These are phyloP conservation scores for Cutaneotrichosporon sp. DNA, from an alignment of 1,284 basidiomycete genomes.

Conservation along the genomic window DNA sequence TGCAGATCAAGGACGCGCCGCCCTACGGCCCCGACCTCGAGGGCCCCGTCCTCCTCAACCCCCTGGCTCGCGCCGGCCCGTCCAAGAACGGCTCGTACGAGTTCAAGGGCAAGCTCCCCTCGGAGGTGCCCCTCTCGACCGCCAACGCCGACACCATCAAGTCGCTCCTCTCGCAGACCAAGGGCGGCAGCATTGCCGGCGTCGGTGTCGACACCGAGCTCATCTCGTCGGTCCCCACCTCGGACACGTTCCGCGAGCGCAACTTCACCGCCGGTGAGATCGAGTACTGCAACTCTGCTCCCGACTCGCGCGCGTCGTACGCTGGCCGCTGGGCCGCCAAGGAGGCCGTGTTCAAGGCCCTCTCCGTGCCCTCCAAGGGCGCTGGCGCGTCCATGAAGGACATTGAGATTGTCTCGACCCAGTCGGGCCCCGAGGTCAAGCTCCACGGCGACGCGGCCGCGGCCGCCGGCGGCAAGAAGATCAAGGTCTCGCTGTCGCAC, in stretches of 20 bases:
- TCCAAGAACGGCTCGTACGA: conserved; percentile 84
- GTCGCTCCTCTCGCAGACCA: conserved; percentile 53
- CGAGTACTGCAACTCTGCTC: conserved; percentile 82
- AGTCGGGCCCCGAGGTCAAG: conserved; percentile 65
- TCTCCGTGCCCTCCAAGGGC: conserved; percentile 86
- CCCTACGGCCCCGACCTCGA: conserved; percentile 90
- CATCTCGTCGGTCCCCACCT: conserved; percentile 87
- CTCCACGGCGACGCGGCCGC: conserved; percentile 80
- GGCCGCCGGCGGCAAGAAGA: conserved; percentile 71
- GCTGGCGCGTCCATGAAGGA: conserved; percentile 92
- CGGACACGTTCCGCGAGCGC: conserved; percentile 83
- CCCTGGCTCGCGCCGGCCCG: conserved; percentile 80
- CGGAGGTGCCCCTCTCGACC: conserved; percentile 60
- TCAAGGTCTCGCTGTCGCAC: conserved; percentile 87
- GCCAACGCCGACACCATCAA: conserved; percentile 69
- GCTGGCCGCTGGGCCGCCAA: conserved; percentile 97
- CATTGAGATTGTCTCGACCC: conserved; percentile 83
- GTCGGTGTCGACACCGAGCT: conserved; percentile 65
- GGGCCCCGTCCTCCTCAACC: conserved; percentile 85
- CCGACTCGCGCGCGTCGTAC: conserved; percentile 85
- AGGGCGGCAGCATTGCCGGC: conserved; percentile 20
- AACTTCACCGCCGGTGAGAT: conserved; percentile 93
- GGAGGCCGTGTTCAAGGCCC: conserved; percentile 98
- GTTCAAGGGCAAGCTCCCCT: conserved; percentile 68
- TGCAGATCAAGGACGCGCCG: conserved; percentile 93